Conservation (phyloP, 768 basidiomycete genomes). For the Mycena metata region DNA sequence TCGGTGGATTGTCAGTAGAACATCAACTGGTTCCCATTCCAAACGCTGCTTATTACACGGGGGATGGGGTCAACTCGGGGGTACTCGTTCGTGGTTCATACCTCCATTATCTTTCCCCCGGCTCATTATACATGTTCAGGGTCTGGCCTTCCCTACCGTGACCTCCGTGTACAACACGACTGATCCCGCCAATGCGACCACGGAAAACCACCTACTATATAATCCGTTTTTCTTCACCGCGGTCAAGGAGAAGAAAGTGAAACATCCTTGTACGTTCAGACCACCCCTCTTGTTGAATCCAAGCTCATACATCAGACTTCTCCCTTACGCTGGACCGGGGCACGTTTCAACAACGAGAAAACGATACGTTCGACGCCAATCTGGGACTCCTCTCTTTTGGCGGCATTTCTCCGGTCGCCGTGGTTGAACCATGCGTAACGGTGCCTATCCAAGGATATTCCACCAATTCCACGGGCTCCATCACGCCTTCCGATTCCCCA, state of each 20-base stretch:
- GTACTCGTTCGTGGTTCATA: slow-evolving; percentile 15
- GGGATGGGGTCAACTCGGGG: slow-evolving; percentile 17
- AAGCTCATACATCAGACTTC: slow-evolving; percentile 40
- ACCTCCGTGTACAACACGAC: slow-evolving; percentile 38
- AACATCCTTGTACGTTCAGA: slow-evolving; percentile 32
- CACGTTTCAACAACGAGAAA: slow-evolving; percentile 25
- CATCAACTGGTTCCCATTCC: slow-evolving; percentile 36
- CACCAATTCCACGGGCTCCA: slow-evolving; percentile 5
- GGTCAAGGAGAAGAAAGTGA: slow-evolving; percentile 35
- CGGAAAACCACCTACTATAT: slow-evolving; percentile 32
- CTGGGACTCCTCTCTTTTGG: slow-evolving; percentile 42
- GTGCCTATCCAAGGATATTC: slow-evolving; percentile 37
- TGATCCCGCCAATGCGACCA: slow-evolving; percentile 34
- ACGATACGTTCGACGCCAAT: slow-evolving; percentile 29
- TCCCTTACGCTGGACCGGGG: slow-evolving; percentile 40
- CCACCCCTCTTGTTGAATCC: too few relatives aligned
- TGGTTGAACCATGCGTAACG: slow-evolving; percentile 32
- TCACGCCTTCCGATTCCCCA: too few relatives aligned
- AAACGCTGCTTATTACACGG: slow-evolving; percentile 23
- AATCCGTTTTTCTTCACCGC: slow-evolving; percentile 41
- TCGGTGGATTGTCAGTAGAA: slow-evolving; percentile 37
- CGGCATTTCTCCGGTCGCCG: slow-evolving; percentile 40
- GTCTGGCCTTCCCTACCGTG: slow-evolving; percentile 38
- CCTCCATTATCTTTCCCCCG: background rate
- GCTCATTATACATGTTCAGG: slow-evolving; percentile 13